phyloP scores from a whole-genome alignment of 495 filamentous ascomycete species.

The Penicillium diatomitis region DNA sequence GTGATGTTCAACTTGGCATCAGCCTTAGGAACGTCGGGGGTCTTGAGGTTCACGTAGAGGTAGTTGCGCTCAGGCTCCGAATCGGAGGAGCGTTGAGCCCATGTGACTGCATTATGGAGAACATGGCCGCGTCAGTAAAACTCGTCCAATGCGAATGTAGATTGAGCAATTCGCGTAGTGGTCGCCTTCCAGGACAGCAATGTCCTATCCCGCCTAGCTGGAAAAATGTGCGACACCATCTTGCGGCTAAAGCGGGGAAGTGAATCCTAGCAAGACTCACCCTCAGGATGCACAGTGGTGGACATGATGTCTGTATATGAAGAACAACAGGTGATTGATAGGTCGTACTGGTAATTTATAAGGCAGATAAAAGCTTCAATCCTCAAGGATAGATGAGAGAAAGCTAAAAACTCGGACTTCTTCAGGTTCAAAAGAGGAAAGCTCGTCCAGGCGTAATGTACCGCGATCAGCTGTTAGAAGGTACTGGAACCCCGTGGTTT shows the following conservation, averaged over 20 bases:
- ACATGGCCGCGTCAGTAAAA: conserved; percentile 12
- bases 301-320: conserved; percentile 18
- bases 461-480: conserved; percentile 23
- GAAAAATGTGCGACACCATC: conserved; percentile 18
- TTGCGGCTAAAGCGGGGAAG: conserved; percentile 28
- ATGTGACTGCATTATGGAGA: conserved; percentile 57
- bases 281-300: conserved; percentile 30
- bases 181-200: not conserved
- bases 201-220: conserved; percentile 10
- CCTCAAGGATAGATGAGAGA: conserved; percentile 5
- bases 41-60: conserved; percentile 83
- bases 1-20: conserved; percentile 73
- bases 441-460: conserved; percentile 8
- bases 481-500: conserved; percentile 35
- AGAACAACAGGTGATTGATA: not conserved
- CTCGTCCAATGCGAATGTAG: not conserved
- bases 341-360: conserved; percentile 5
- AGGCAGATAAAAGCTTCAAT: not conserved
- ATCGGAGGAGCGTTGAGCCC: conserved; percentile 89
- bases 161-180: no score
- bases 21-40: conserved; percentile 62
- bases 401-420: not conserved
- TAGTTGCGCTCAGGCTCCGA: conserved; percentile 78
- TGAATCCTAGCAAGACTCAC: conserved; percentile 24
- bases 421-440: not conserved